Evolutionary conservation across 2,329 filamentous ascomycete genomes (phyloP), one percentile per base, ranked within the genome.

Genomic region (Arthrinium phaeospermum): DNA sequence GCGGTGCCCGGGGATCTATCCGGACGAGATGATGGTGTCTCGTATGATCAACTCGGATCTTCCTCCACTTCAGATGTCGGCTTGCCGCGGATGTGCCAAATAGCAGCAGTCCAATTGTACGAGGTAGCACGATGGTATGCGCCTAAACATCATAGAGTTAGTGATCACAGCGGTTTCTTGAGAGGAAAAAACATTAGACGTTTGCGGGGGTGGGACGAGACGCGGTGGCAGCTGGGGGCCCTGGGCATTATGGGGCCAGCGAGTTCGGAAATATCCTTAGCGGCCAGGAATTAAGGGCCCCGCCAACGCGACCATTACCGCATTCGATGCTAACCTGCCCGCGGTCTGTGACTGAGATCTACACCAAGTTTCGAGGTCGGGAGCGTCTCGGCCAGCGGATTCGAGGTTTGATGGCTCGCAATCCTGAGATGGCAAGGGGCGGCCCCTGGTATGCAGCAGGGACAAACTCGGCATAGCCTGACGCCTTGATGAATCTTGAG

Each of bases 401-500:
- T 22, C 16, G 27, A 6, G 51, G 14, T 57, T 57, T 57, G 51
- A 57, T 34, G 51, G 49, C 49, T n/a, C 4, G 12, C 51, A 53
- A 53, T 30, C 51, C 14, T 22, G 30, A 61, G 53, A 61, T 61
- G 53, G 8, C 37, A 41, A 41, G 37, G 49, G 24, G 51, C 30
- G 19, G 16, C 8, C 7, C 51, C 37, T 37, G 30, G 3, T 22
- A 12, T 7, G 4, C 19, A 34, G 27, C 57, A 64, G 41, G 34
- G 57, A 41, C 34, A 10, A 41, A 37, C 30, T 30, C 57, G 30
- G 57, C 22, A 64, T 41, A 64, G 34, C 57, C 14, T 22, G n/a
- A n/a, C 57, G 57, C 57, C 57, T 64, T 64, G 57, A 64, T 64
- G 57, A 64, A 64, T 64, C 57, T 41, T 64, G 30, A 22, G n/a